Base-by-base conservation (phyloP, 306 rosid species). In the Vicia sativa region DNA sequence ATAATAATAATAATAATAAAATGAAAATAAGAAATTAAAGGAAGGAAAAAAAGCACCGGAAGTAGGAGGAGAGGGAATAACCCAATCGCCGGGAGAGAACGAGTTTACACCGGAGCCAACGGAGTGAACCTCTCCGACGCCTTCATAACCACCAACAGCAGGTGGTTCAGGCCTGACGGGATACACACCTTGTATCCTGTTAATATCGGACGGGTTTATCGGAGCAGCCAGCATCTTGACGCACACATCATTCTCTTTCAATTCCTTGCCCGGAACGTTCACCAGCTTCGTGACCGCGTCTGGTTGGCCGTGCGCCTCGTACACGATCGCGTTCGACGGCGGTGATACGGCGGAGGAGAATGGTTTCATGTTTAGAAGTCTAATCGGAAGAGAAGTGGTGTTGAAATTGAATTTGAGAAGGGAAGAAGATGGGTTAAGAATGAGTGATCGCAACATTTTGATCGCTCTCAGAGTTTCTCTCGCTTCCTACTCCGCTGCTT, bases 221-320 rank as follows among this genome's bases (percentile, higher is more conserved):
- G 96, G 98, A 71, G 98, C 86, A 1, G 93, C 96, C 1, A 92
- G 76, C 91, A 92, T 92, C 81, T 81, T 90, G 28, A 92, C 96
- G 26, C 98, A 92, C 15, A 92, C 91, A 1, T 92, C 96, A 14
- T 85, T 87, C 74, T 85, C 86, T 58, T 79, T 90, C 80, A 92
- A 87, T 74, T 84, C 87, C 7, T 82, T 81, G 0, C 84, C 78
- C 11, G 90, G 81, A n/a, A 92, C 26, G 3, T 79, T 78, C 35
- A 85, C 76, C 67, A 74, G 48, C 81, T 82, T 86, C 1, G 90
- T 82, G 70, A 92, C 98, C 55, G 59, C 11, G 63, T 90, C 96
- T n/a, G 98, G 96, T 42, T 83, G 72, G 0, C 96, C 98, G 29
- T 83, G 90, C 6, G 57, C 57, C 3, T 90, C 91, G 86, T 92